Evolutionary conservation across 1,284 basidiomycete genomes (phyloP).

Genomic region (Hypsizygus ulmarius): DNA sequence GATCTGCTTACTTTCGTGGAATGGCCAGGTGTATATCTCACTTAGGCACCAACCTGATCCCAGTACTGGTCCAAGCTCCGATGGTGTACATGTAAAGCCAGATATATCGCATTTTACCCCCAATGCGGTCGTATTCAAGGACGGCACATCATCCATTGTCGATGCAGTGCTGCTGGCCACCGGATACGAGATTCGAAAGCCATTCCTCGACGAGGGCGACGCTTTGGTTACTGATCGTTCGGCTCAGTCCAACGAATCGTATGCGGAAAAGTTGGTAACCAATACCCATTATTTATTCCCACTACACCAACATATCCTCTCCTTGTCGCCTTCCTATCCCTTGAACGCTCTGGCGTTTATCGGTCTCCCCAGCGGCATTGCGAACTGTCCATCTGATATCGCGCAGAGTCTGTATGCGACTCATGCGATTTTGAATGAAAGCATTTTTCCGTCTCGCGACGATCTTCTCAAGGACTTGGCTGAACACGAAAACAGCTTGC

Average conservation of each 20-base stretch:
- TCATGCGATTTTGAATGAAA: conserved; percentile 42
- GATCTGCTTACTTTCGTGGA: background rate
- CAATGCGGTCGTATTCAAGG: conserved; percentile 43
- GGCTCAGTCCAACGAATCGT: conserved; percentile 26
- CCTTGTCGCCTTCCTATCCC: conserved; percentile 44
- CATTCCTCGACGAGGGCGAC: conserved; percentile 46
- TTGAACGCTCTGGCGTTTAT: conserved; percentile 52
- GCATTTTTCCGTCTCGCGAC: conserved; percentile 38
- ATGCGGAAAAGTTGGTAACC: conserved; percentile 34
- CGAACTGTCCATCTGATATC: conserved; percentile 48
- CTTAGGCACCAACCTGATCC: conserved; percentile 28
- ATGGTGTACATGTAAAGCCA: conserved; percentile 33
- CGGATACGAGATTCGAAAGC: conserved; percentile 51
- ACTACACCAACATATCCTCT: conserved; percentile 51
- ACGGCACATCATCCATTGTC: conserved; percentile 41
- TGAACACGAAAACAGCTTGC: conserved; percentile 37
- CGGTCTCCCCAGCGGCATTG: conserved; percentile 41
- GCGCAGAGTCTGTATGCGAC: conserved; percentile 49
- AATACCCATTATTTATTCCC: conserved; percentile 57
- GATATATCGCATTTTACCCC: conserved; percentile 48
- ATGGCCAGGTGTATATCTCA: conserved; percentile 6
- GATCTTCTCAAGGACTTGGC: conserved; percentile 42
- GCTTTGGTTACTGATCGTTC: conserved; percentile 27
- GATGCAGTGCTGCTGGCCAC: conserved; percentile 52
- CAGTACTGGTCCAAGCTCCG: conserved; percentile 28